Base-by-base conservation (phyloP, 495 filamentous ascomycete genomes). In the Xylaria sp. region DNA sequence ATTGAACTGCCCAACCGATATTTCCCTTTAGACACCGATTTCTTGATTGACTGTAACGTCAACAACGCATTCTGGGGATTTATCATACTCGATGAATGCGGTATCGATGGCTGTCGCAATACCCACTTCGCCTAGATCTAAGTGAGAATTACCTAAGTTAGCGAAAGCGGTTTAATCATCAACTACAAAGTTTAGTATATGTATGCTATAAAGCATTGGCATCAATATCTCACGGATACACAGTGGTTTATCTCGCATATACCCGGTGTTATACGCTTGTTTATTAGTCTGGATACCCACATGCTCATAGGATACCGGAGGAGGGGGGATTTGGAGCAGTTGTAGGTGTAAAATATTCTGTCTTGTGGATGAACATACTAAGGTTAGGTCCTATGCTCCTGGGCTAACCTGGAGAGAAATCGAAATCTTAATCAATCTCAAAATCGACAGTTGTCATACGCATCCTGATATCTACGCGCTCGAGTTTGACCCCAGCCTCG, bases 1-100 rank as follows among this genome's bases (percentile, higher is more conserved):
- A 44, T 44, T 3, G 17, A 5, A 17, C 12, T 44, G 41, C 41
- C 5, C 3, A 14, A 17, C 41, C 8, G 35, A 4, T 8, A 37
- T 37, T 37, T 37, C 21, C 6, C 19, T 9, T 48, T 5, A 4
- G 19, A 48, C 46, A 50, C 24, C 21, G 46, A 50, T 50, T 3
- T 24, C 14, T 19, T 19, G 53, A 57, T 33, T 57, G 53, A 33
- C 0, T 15, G 19, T 57, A 5, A 6, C 7, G 11, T 14, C 7
- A 33, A 76, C 77, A 12, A 61, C 26, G 21, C 73, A 40, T 26
- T 69, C 59, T n/a, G 72, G 68, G 37, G 50, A 63, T 11, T 24
- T 52, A 48, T 4, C 21, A 11, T 52, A 9, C 4, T 19, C 0
- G n/a, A 0, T 50, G n/a, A 19, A 48, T 21, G 73, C 59, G 50